Evolutionary conservation across 139 green algal species (phyloP).

Genomic region (Picochlorum sp.): DNA sequence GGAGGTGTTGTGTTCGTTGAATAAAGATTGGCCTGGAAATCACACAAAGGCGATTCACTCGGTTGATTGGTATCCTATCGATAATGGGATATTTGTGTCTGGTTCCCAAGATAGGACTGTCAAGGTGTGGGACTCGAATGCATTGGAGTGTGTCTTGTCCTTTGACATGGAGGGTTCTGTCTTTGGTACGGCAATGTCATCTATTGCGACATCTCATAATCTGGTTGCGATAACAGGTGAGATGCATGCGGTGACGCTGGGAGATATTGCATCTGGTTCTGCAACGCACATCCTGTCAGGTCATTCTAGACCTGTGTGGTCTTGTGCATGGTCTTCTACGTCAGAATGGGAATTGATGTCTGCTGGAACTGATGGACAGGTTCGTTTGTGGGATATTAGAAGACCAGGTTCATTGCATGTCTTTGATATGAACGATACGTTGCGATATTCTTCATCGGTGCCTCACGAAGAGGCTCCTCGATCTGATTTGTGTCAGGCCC

Average conservation of each 20-base stretch:
- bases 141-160: slow-evolving; percentile 30
- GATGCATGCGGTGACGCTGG: slow-evolving; percentile 45
- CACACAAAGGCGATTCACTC: slow-evolving; percentile 42
- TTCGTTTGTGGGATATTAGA: slow-evolving; percentile 71
- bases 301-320: slow-evolving; percentile 55
- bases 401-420: slow-evolving; percentile 41
- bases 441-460: neutral
- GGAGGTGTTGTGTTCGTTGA: slow-evolving; percentile 11
- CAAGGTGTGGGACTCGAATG: slow-evolving; percentile 77
- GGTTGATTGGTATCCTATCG: slow-evolving; percentile 75
- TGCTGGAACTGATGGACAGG: slow-evolving; percentile 42
- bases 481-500: slow-evolving; percentile 4
- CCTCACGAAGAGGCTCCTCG: no score
- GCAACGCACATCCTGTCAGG: slow-evolving; percentile 67
- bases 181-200: slow-evolving; percentile 57
- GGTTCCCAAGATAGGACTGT: slow-evolving; percentile 44
- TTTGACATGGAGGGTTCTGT: slow-evolving; percentile 62
- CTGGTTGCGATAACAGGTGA: slow-evolving; percentile 48
- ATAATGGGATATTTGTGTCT: slow-evolving; percentile 72
- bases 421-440: slow-evolving; percentile 53
- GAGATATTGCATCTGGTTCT: slow-evolving; percentile 54
- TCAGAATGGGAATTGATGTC: slow-evolving; percentile 64
- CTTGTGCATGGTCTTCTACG: slow-evolving; percentile 50
- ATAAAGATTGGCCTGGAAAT: slow-evolving; percentile 1
- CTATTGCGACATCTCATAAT: slow-evolving; percentile 42